Base-by-base conservation (phyloP, 2,329 filamentous ascomycete genomes). In the Furcasterigmium furcatum region DNA sequence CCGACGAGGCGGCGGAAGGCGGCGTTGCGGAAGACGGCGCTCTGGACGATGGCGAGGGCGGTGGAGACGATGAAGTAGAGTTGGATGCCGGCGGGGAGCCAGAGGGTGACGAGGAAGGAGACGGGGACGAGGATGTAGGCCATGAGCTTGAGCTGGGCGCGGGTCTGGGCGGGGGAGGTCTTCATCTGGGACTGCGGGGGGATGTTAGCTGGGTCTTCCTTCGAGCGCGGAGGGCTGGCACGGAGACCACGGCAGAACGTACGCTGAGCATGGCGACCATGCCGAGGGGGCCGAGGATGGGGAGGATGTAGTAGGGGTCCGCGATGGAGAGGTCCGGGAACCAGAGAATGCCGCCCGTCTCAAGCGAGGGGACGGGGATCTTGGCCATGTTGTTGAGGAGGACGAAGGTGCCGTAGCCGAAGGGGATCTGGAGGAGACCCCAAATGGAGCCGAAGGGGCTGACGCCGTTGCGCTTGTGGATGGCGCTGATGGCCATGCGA, bases 361-460 rank as follows among this genome's bases (percentile, higher is more conserved):
- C 79, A 52, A 97, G 65, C 1, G 82, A 85, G 0, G 92, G 92
- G 5, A 96, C 89, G 4, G 92, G 92, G 40, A 97, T 70, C 19
- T 73, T 64, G 2, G 81, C 67, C 87, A 96, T 95, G 54, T 77
- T 84, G 44, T 81, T 77, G 52, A 95, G 64, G 38, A 92, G 72
- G 49, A 87, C 82, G 74, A 92, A 97, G 48, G 87, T 84, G 56
- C 91, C 90, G 63, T 83, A 90, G 49, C 86, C 87, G 52, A 95
- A 73, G 5, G 91, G 84, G 12, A 86, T 57, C 55, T 77, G 70
- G 4, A 66, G 39, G 35, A 73, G 58, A 13, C 62, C 55, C 67
- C 68, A 70, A 25, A 67, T 43, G 49, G 68, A 61, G 51, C 59
- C 58, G 29, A 50, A 42, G 43, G 59, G 61, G 44, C 57, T 60